Evolutionary conservation across 2,329 filamentous ascomycete species (phyloP), one percentile per base, ranked within the genome.

Genomic region (Thelonectria olida): DNA sequence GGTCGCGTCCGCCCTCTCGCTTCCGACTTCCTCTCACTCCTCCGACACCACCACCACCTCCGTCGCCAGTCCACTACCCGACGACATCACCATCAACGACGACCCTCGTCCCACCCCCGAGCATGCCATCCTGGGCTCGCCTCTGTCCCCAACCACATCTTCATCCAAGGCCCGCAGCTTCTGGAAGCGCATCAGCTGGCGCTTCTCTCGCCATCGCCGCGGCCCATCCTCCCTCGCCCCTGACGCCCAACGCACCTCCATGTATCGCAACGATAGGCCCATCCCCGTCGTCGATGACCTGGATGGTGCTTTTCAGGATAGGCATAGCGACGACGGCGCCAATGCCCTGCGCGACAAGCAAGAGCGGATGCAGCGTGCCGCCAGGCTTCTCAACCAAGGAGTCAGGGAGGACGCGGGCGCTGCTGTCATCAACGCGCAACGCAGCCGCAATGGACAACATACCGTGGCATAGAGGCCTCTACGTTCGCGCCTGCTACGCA

Each of bases 301-400:
- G 69, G 65, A 68, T 44, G 65, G 62, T 7, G 58, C 60, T n/a
- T 61, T 67, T 10, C 68, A 68, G 23, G 69, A 73, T 25, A 74
- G 68, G 53, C 70, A 70, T 31, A 48, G 45, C 31, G 66, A 69
- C 12, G 66, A 67, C 9, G 65, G 60, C 39, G 70, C 67, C 51
- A 66, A 70, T 8, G 72, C 72, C 2, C 64, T 80, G 45, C 70
- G 67, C 47, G 74, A 78, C 45, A 79, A 73, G 59, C 74, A 77
- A 50, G 78, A 78, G 39, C 74, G 81, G 51, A 62, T 84, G 25
- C 70, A 73, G 39, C 73, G 81, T 27, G 81, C 82, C 1, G 74
- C 77, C 27, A 74, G 70, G 54, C 67, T 84, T 51, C 71, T 82
- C 38, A 67, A 69, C 27, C 69, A 73, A 42, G 69, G 71, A 23